Evolutionary conservation across 495 filamentous ascomycete species (phyloP), one percentile per base, ranked within the genome.

Genomic region (Penicillium arizonense): DNA sequence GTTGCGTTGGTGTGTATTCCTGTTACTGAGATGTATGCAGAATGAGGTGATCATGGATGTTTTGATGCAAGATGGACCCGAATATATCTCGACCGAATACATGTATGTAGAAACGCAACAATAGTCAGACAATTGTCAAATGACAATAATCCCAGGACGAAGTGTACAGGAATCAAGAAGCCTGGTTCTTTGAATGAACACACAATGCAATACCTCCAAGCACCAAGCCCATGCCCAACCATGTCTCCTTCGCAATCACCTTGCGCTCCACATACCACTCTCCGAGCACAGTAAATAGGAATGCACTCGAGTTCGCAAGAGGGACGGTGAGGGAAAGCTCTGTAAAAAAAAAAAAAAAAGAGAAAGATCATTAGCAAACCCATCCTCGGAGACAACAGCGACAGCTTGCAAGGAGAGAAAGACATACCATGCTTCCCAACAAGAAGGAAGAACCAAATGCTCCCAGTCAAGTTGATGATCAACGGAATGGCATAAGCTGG

Each of bases 251-350:
- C 53, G 82, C 85, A 55, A 97, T 94, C 3, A 88, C 86, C 71
- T 97, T 97, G 55, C 80, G 82, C 50, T 96, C 94, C 0, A 91
- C 90, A 77, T 86, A 95, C 93, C 92, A 97, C 59, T 98, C 94
- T 0, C 91, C 94, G 30, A 96, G 64, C 8, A 96, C 93, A 0
- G 94, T 98, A 64, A 97, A 98, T 47, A 97, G 61, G 59, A 98
- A 98, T 0, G 94, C 94, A 55, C 95, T 70, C 1, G 90, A 94
- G 62, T 98, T 98, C 3, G 91, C 89, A 47, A 98, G 91, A 0
- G 94, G 94, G 7, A 98, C 92, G 13, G 92, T 96, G 47, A 98
- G 75, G 56, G 90, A 96, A 58, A 97, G 61, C 68, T 98, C 94
- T 92, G 43, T 24, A 4, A 16, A 50, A 40, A 23, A 51, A 5